These are phyloP conservation scores for Podaxis pistillaris DNA, from an alignment of 768 basidiomycete species.

Conservation along the genomic window DNA sequence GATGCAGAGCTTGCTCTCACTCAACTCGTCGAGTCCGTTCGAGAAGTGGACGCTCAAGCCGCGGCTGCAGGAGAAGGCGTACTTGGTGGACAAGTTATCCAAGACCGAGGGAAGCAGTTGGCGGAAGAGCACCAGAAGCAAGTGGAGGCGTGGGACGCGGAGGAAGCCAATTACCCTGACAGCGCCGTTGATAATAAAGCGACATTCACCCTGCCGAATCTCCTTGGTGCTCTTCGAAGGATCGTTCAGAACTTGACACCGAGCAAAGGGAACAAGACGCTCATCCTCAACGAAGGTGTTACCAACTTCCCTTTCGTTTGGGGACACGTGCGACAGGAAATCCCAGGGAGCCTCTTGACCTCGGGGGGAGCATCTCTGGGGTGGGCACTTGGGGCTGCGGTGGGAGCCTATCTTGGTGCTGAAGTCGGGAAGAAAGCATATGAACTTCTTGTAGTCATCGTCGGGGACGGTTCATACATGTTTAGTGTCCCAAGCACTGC, in stretches of 20 bases:
- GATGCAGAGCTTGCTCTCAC: constrained; percentile 51
- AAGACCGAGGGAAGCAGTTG: constrained; percentile 11
- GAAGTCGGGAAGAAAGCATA: constrained; percentile 27
- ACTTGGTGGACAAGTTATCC: constrained; percentile 14
- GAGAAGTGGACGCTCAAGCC: constrained; percentile 23
- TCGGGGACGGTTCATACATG: constrained; percentile 70
- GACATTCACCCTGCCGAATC: constrained; percentile 41
- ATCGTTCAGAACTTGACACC: constrained; percentile 37
- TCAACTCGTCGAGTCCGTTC: constrained; percentile 43
- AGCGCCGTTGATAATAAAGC: neutral
- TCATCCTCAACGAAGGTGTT: constrained; percentile 65
- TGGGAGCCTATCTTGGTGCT: constrained; percentile 55
- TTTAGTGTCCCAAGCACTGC: constrained; percentile 65
- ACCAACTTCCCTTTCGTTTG: constrained; percentile 55
- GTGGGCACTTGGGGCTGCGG: constrained; percentile 63
- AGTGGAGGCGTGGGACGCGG: neutral
- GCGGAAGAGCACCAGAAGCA: neutral
- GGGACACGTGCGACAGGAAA: constrained; percentile 54
- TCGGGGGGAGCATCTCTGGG: constrained; percentile 70
- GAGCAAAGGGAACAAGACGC: constrained; percentile 31
- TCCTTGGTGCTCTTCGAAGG: constrained; percentile 47
- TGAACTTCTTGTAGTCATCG: constrained; percentile 57
- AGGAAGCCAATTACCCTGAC: neutral
- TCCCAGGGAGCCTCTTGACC: constrained; percentile 47
- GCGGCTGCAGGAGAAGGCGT: constrained; percentile 24